These are phyloP conservation scores for Cercospora sp. DNA, from an alignment of 2,329 filamentous ascomycete genomes.

Conservation along the genomic window DNA sequence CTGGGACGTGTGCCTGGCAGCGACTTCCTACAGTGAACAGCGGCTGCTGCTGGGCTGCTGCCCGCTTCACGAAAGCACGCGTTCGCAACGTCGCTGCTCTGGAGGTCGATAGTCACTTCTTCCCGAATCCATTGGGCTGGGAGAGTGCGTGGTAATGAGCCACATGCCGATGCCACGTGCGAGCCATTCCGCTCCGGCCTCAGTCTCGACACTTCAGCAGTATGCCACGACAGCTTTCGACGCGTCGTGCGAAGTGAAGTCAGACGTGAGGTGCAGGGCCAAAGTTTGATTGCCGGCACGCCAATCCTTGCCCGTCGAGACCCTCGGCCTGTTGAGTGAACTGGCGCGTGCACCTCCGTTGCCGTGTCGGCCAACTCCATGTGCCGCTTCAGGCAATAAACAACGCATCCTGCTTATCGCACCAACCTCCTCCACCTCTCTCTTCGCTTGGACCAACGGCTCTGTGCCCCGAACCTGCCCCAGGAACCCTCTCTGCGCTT, in stretches of 20 bases:
- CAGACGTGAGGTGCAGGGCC: background rate
- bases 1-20: background rate
- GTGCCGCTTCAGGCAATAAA: slow-evolving; percentile 1
- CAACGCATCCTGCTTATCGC: slow-evolving; percentile 9
- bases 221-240: background rate
- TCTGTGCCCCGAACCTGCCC: background rate
- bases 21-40: background rate
- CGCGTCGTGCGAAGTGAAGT: background rate
- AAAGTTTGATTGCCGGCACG: slow-evolving; percentile 1
- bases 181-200: background rate
- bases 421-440: background rate
- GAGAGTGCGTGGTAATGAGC: background rate
- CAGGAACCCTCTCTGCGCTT: background rate
- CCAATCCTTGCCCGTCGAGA: slow-evolving; percentile 1
- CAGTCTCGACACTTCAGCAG: background rate
- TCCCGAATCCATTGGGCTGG: background rate
- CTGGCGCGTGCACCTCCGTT: slow-evolving; percentile 7
- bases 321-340: background rate
- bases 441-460: background rate
- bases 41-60: background rate
- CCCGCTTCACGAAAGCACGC: background rate
- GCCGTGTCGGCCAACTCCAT: slow-evolving; percentile 14
- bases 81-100: background rate
- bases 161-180: slow-evolving; percentile 1
- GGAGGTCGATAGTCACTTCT: background rate